Base-by-base conservation (phyloP, 371 early-diverging fungal genomes). In the Gilbertella persicaria region DNA sequence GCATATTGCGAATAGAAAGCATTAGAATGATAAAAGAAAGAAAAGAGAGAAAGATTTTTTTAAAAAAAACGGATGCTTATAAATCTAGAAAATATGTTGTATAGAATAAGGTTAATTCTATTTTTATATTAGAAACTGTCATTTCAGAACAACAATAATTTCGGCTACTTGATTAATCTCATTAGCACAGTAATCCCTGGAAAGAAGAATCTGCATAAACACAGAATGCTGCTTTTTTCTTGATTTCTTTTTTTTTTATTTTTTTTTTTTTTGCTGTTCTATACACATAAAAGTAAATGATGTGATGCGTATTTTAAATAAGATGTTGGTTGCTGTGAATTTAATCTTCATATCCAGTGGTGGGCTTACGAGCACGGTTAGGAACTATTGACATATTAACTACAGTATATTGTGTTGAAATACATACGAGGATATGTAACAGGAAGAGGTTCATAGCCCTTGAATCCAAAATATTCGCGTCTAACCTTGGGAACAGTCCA, bases 381-480 rank as follows among this genome's bases (percentile, higher is more conserved):
- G 77, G 77, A 50, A 76, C 77, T 76, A 63, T 39, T 48, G 35
- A 28, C 3, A 53, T 14, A 41, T n/a, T n/a, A 23, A 39, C 24
- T 28, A 51, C 20, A 33, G n/a, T 30, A 17, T 28, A 20, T 29
- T 9, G 12, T 19, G 9, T 13, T 19, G 20, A 44, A 2, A 26
- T 49, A 66, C 75, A 1, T 71, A 76, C 77, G 55, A 61, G 77
- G 77, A 57, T 76, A 76, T 38, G 73, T 73, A 20, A 73, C 33
- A 38, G 77, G 77, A 43, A 76, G 66, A 25, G 52, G 51, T 40
- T 60, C 69, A 39, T 68, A 53, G 23, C 73, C 71, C 66, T 76
- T 70, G 68, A 62, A 76, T 13, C 77, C 77, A 55, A 76, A 71
- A 51, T 69, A 76, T 36, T 76, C 64, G 52, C 77, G 77, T 57